Evolutionary conservation across 148 eudicot species (phyloP).

Genomic region (Persicaria tinctoria): DNA sequence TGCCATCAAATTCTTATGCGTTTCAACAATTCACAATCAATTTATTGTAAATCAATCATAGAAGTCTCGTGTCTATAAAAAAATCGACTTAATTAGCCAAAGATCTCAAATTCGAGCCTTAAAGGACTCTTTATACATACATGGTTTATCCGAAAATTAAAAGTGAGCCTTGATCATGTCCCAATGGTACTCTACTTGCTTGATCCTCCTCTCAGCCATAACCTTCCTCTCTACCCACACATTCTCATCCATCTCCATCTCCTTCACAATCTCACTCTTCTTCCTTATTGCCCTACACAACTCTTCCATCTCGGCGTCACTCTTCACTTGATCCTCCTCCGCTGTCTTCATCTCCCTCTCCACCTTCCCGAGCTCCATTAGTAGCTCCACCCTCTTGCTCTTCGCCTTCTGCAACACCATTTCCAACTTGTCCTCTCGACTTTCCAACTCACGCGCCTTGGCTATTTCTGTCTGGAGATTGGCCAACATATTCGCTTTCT

Average conservation of each 20-base stretch:
- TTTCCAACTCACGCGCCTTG: conserved; percentile 32
- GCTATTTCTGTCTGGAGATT: conserved; percentile 25
- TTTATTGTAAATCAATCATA: too few species aligned
- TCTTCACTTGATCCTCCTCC: conserved; percentile 22
- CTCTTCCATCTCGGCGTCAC: conserved; percentile 22
- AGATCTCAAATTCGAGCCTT: too few species aligned
- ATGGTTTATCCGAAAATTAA: too few species aligned
- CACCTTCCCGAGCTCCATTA: conserved; percentile 29
- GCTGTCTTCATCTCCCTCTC: conserved; percentile 23
- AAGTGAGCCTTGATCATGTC: background rate
- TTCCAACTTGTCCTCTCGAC: conserved; percentile 15
- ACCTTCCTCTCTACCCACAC: conserved; percentile 16
- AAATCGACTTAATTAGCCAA: too few species aligned
- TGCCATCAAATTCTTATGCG: too few species aligned
- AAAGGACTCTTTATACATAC: too few species aligned
- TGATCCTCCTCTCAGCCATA: conserved; percentile 25
- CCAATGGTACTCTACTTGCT: conserved; percentile 32
- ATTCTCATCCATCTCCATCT: conserved; percentile 27
- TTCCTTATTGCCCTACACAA: conserved; percentile 22
- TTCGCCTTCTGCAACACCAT: conserved; percentile 13
- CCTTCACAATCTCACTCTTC: conserved; percentile 26
- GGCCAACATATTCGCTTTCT: conserved; percentile 15
- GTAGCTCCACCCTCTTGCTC: conserved; percentile 24
- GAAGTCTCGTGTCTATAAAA: too few species aligned
- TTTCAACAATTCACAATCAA: too few species aligned